Evolutionary conservation across 768 basidiomycete genomes (phyloP), one percentile per base, ranked within the genome.

Genomic region (Phallus indusiatus): DNA sequence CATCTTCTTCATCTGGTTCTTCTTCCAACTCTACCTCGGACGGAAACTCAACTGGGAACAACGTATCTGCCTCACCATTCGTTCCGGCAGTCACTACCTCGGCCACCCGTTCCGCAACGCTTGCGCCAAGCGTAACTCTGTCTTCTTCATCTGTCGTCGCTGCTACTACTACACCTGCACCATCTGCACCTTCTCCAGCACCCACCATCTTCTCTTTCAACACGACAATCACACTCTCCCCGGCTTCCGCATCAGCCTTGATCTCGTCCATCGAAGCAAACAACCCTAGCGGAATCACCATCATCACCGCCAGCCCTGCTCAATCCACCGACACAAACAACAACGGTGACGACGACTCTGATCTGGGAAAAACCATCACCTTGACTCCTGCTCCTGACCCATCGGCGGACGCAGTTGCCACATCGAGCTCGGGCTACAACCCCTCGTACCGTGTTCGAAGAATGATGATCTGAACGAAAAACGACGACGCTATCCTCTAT

Each of bases 151-250:
- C 55, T 34, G 12, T n/a, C 55, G 18, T 20, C 20, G 37, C 9
- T 24, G 47, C 37, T 20, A 50, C 48, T 35, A 34, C 5, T 2
- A 36, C 28, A 17, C 5, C 16, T 33, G 22, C 46, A 24, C 33
- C 17, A 47, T 18, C 55, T 11, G 20, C 42, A 21, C 42, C 42
- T 1, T 46, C 42, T 5, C 20, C 63, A 16, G 53, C 64, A 24
- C 64, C 69, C 18, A 54, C 62, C 8, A 71, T 71, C 5, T 66
- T 76, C 46, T 54, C 42, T 2, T 42, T 68, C 4, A 63, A 74
- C 16, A 67, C 70, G 20, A 81, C 79, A 0, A 69, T 71, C 24
- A 79, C 77, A 1, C 65, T 82, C 47, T 68, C 71, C 22, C 77
- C 78, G 9, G 63, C 73, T 11, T 71, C 76, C 34, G 80, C 77